Percentiles rank a stretch among this genome's conserved stretches.
Conservation (phyloP, 805 yeast genomes). For the Candida incommunis region DNA sequence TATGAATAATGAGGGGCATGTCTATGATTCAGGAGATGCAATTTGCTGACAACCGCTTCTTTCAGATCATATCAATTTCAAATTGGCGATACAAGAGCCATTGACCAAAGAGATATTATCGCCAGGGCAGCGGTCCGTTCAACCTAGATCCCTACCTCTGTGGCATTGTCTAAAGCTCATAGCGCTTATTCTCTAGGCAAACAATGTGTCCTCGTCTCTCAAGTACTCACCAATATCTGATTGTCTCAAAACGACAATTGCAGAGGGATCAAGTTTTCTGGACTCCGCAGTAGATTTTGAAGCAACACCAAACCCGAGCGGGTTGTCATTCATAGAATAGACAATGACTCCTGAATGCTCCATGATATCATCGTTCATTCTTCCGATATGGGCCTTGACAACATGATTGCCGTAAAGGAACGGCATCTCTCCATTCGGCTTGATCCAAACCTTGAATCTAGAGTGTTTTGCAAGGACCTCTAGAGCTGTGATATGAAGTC, state of each 20-base stretch:
- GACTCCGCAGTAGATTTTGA: constrained; percentile 86
- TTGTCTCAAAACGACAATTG: constrained; percentile 90
- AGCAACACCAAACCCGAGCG: constrained; percentile 90
- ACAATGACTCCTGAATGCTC: constrained; percentile 95
- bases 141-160: no score
- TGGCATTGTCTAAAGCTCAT: no score
- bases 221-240: constrained; percentile 95
- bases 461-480: constrained; percentile 76
- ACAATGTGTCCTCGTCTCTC: constrained; percentile 94
- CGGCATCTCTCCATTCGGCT: constrained; percentile 97
- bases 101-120: no score
- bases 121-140: no score
- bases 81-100: no score
- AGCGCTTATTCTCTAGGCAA: constrained; percentile 50
- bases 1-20: no score
- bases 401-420: constrained; percentile 93
- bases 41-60: no score
- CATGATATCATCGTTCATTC: constrained; percentile 94
- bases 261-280: constrained; percentile 80
- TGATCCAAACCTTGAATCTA: constrained; percentile 90
- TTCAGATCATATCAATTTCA: no score
- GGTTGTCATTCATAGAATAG: constrained; percentile 81
- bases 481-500: constrained; percentile 86
- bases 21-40: no score
- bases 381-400: constrained; percentile 90